Evolutionary conservation across 129 eudicot genomes (phyloP).

Genomic region (Scalesia atractyloides): DNA sequence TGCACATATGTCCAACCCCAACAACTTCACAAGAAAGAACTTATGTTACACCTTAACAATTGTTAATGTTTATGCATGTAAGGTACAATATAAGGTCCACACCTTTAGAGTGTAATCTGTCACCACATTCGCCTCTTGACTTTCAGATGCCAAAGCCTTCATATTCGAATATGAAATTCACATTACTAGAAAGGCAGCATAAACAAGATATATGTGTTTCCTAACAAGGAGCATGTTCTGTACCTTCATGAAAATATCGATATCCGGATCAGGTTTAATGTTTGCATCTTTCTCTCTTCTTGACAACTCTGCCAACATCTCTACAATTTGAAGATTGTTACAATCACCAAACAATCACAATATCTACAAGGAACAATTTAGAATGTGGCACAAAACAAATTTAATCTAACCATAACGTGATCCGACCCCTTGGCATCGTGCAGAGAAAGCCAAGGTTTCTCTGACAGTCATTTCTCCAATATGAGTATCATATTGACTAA

Average conservation of each 20-base stretch:
- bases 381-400: not conserved
- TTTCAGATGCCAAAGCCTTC: conserved; percentile 70
- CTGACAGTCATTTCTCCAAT: conserved; percentile 94
- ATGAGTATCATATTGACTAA: conserved; percentile 86
- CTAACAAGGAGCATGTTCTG: not conserved
- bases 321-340: conserved; percentile 37
- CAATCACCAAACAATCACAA: not conserved
- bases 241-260: conserved; percentile 84
- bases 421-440: conserved; percentile 90
- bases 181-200: not conserved
- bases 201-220: not conserved
- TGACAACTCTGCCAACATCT: conserved; percentile 74
- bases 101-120: conserved; percentile 87
- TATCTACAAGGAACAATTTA: not conserved
- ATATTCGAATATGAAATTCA: not conserved
- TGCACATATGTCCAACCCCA: conserved; percentile 70
- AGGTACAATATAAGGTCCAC: conserved; percentile 9
- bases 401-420: conserved; percentile 63
- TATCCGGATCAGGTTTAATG: conserved; percentile 80
- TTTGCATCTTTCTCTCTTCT: conserved; percentile 76
- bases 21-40: conserved; percentile 36
- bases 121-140: conserved; percentile 66
- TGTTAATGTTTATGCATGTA: not conserved
- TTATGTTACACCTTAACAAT: not conserved
- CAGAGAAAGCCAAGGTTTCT: conserved; percentile 85